phyloP scores from a whole-genome alignment of 78 protist species.

The Dictyostelium brefeldianum region DNA sequence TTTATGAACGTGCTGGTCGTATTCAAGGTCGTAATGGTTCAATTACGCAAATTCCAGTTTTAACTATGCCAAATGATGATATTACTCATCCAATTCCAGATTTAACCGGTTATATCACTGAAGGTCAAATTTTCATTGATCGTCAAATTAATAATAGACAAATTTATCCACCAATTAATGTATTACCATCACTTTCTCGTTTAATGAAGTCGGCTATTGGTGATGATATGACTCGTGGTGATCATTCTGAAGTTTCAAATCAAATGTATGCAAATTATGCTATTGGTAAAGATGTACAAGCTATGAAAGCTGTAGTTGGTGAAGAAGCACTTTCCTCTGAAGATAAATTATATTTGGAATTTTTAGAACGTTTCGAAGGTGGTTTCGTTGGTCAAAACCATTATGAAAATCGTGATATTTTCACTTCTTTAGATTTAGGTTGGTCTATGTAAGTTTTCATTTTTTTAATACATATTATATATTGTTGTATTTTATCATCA shows the following conservation, averaged over 20 bases:
- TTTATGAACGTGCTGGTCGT: slow-evolving; percentile 99
- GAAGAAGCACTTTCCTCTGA: slow-evolving; percentile 99
- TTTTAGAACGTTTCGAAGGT: slow-evolving; percentile 97
- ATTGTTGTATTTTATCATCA: too few relatives aligned
- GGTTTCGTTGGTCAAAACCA: slow-evolving; percentile 96
- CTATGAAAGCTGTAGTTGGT: slow-evolving; percentile 99
- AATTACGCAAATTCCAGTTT: slow-evolving; percentile 99
- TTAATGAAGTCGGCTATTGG: slow-evolving; percentile 99
- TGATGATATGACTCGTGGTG: slow-evolving; percentile 98
- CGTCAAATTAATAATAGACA: slow-evolving; percentile 98
- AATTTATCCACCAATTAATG: slow-evolving; percentile 99
- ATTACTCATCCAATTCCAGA: slow-evolving; percentile 99
- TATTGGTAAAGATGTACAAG: slow-evolving; percentile 98
- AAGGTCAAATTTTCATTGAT: slow-evolving; percentile 99
- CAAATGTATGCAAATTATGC: slow-evolving; percentile 99
- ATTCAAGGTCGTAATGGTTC: slow-evolving; percentile 98
- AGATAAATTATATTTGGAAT: slow-evolving; percentile 98
- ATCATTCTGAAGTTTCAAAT: slow-evolving; percentile 99
- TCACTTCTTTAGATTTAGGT: slow-evolving; percentile 97
- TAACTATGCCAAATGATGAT: slow-evolving; percentile 99
- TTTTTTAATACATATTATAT: too few relatives aligned
- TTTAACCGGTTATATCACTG: slow-evolving; percentile 99
- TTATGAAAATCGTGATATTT: slow-evolving; percentile 95
- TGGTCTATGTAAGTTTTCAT: slow-evolving; percentile 93
- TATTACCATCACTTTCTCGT: slow-evolving; percentile 99